Base-by-base conservation (phyloP, 192 early-diverging fungal genomes). In the Backusella tuberculispora region DNA sequence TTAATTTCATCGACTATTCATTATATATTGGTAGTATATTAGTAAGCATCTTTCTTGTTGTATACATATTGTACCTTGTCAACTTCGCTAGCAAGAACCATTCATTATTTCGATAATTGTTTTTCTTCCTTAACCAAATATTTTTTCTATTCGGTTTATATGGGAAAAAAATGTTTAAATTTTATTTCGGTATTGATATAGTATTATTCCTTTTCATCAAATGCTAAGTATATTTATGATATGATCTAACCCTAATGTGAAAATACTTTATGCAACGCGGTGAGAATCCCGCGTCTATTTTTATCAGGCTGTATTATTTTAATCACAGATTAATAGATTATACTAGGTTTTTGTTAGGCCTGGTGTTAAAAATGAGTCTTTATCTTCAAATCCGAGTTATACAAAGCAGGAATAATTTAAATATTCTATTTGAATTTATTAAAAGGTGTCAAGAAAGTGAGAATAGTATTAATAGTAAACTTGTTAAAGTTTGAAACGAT, bases 291-390 rank as follows among this genome's bases (percentile, higher is more conserved):
- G 48, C 19, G 48, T n/a, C 48, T 50, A 50, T 50, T n/a, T 50
- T 50, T 50, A 50, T 50, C 48, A 50, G 1, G 48, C 17, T 50
- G 15, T n/a, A 17, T 19, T 50, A 21, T 50, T 50, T 50, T 19
- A 50, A 50, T n/a, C 48, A 50, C 48, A 50, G 48, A 50, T 50
- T 50, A n/a, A 50, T n/a, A 1, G 47, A 50, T 50, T 50, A 50
- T 7, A 7, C 17, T 19, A 19, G 17, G 47, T 7, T 19, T 17
- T 50, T 50, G 15, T 15, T n/a, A 50, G 19, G 19, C 6, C 47
- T 50, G 47, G 6, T 8, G 7, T 50, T 21, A 50, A 50, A 21
- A 19, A n/a, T 2, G 0, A 8, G 17, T 50, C 7, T 6, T 19
- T 50, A 50, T 8, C 19, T 19, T 7, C 47, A 50, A 7, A 6